Base-by-base conservation (phyloP, 768 basidiomycete species). In the Cubamyces sp. region DNA sequence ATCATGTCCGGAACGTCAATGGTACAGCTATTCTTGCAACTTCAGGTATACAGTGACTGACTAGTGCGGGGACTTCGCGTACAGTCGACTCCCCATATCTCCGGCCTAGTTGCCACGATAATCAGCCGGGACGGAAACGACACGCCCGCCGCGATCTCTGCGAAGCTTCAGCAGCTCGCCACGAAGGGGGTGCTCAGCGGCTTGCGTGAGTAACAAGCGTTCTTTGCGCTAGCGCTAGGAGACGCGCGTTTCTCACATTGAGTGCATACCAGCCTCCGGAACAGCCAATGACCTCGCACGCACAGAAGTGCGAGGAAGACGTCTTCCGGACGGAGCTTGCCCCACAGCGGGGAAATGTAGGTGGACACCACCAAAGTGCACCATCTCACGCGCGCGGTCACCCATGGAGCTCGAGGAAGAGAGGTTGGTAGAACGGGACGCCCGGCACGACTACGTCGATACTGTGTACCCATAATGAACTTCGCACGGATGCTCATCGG, bases 61-160 rank as follows among this genome's bases (percentile, higher is more conserved):
- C 50, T 72, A 69, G n/a, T 71, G 72, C 2, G 72, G 70, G 3
- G 34, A 11, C 34, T 9, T 34, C 34, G 34, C 34, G 34, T 72
- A 68, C 39, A 74, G 75, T 75, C 79, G 54, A 73, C 78, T 30
- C 77, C 79, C 28, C 75, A 80, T 57, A 68, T 81, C 25, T 69
- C 78, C 18, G 79, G 79, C 30, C 69, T 80, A 51, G 69, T 78
- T 23, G 78, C 79, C 30, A 77, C 76, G 54, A 64, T 78, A 49
- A 72, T 79, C 45, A 60, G 65, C 46, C 58, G 70, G 9, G 64
- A 73, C 30, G 77, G 77, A 5, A 73, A 75, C 55, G 62, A 54
- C 41, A 57, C 70, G 21, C 78, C 79, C 18, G 74, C 73, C 16
- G 64, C 56, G 34, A 73, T 77, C 61, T 61, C 59, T 23, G 60